phyloP scores from a whole-genome alignment of 306 rosid species.

The Arachis stenosperma region DNA sequence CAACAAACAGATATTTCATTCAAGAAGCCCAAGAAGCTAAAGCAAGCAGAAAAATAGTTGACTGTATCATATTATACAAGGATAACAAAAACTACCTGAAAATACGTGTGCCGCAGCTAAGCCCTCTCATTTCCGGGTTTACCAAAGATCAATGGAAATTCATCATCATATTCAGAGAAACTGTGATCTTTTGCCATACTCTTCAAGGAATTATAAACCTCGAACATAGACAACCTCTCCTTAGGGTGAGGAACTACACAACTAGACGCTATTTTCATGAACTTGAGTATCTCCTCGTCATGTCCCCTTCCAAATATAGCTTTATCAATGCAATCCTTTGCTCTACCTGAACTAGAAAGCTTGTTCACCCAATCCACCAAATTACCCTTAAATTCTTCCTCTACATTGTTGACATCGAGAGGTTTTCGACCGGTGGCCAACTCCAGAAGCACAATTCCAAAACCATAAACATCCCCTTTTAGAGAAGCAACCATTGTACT shows the following conservation, averaged over 20 bases:
- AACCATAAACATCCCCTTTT: slow-evolving; percentile 89
- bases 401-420: slow-evolving; percentile 66
- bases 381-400: slow-evolving; percentile 79
- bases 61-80: slow-evolving; percentile 30
- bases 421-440: slow-evolving; percentile 80
- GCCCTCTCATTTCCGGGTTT: slow-evolving; percentile 57
- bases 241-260: slow-evolving; percentile 77
- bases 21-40: too few relatives aligned
- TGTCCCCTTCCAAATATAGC: slow-evolving; percentile 63
- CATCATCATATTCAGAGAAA: slow-evolving; percentile 82
- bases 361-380: slow-evolving; percentile 85
- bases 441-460: slow-evolving; percentile 91
- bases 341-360: slow-evolving; percentile 56
- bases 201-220: slow-evolving; percentile 80
- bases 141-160: slow-evolving; percentile 74
- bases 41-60: too few relatives aligned
- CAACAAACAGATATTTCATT: too few relatives aligned
- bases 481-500: slow-evolving; percentile 80
- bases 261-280: slow-evolving; percentile 68
- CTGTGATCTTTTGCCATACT: slow-evolving; percentile 53
- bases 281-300: slow-evolving; percentile 80
- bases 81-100: slow-evolving; percentile 9
- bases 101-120: slow-evolving; percentile 32
- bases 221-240: slow-evolving; percentile 94
- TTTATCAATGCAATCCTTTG: slow-evolving; percentile 71